Base-by-base conservation (phyloP, 306 rosid species). In the Oemleria cerasiformis region DNA sequence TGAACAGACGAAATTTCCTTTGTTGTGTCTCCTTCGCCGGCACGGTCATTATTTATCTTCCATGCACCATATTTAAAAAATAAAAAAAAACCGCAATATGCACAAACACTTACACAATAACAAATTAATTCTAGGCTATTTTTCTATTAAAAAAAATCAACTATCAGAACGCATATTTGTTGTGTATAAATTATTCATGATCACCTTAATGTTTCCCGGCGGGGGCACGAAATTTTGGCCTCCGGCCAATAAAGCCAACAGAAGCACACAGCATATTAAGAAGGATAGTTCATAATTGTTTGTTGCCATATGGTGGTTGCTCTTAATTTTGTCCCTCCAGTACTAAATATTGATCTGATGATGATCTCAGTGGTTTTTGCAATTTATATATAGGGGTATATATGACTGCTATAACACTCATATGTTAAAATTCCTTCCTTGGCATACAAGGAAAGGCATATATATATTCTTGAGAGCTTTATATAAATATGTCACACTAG, bases 391-490 rank as follows among this genome's bases (percentile, higher is more conserved):
- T 30, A 30, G 36, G 3, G 36, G 30, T 25, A 30, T 30, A 30
- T 4, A 30, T 30, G 62, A 23, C 48, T 20, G 19, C 19, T 38
- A 19, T 11, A 23, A 63, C 21, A 10, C 5, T 23, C 77, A 84
- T n/a, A 84, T 2, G 36, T 30, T 30, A 30, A 30, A 30, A 30
- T 88, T 81, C 90, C 78, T 86, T 84, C 23, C 94, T 84, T 88
- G 67, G 45, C 64, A 75, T 58, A 43, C 43, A 67, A 62, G 67
- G 68, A 78, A 85, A 84, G 92, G 74, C 67, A 66, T 71, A 30
- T 30, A 30, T 30, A 30, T 30, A 73, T 76, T 81, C 79, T 73
- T 48, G 48, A 41, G 39, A 62, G 68, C 53, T 64, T 59, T 41
- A 64, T 54, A 67, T 15, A 15, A 17, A 9, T 57, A 6, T 15